Conservation (phyloP, 306 rosid species). For the Cyamopsis tetragonoloba region DNA sequence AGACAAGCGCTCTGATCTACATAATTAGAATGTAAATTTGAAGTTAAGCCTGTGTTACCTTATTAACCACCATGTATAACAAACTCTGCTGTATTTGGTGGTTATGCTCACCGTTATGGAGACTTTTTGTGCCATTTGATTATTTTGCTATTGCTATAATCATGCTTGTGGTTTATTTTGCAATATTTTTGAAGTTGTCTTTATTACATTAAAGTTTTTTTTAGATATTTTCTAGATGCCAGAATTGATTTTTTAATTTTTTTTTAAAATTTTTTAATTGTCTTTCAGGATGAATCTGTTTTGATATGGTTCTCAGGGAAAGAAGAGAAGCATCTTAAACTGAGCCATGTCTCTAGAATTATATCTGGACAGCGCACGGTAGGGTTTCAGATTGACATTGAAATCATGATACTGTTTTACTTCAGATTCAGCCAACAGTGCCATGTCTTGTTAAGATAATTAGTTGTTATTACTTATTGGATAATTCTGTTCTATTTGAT, state of each 20-base stretch:
- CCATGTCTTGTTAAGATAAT: constrained; percentile 1
- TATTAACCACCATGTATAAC: neutral
- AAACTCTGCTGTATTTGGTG: constrained; percentile 10
- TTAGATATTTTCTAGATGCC: constrained; percentile 16
- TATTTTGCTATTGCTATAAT: constrained; percentile 12
- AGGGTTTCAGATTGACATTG: constrained; percentile 35
- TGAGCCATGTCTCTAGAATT: constrained; percentile 89
- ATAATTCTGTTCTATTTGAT: constrained; percentile 19
- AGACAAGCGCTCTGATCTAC: neutral
- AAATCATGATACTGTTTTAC: constrained; percentile 22
- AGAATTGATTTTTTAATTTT: constrained; percentile 21
- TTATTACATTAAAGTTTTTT: neutral
- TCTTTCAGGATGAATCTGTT: constrained; percentile 89
- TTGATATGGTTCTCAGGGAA: constrained; percentile 97
- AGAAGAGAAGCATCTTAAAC: constrained; percentile 93
- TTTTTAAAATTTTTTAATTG: constrained; percentile 25
- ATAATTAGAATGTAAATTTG: constrained; percentile 1
- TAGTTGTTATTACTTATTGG: neutral
- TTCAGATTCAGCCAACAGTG: constrained; percentile 18
- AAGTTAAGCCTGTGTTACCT: constrained; percentile 1
- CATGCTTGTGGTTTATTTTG: constrained; percentile 7
- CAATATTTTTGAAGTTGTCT: constrained; percentile 10
- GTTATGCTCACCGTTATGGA: neutral
- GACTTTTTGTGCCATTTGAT: neutral
- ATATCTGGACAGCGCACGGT: constrained; percentile 99